Percentiles rank a stretch among this genome's conserved stretches.
These are phyloP conservation scores for Saprolegnia parasitica DNA, from an alignment of 352 stramenopile species.

Conservation along the genomic window DNA sequence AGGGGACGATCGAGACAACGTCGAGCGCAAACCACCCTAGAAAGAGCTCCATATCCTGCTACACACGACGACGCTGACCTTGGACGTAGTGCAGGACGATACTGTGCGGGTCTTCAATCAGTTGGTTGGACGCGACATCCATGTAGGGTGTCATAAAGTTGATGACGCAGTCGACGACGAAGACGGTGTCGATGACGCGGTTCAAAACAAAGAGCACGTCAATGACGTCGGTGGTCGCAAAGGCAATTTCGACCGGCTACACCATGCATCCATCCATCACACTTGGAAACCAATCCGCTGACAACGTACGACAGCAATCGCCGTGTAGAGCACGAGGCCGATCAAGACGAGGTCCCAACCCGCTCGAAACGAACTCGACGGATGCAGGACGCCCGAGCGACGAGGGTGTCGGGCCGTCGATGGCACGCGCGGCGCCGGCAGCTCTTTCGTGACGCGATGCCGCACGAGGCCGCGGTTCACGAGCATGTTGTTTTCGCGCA, in stretches of 20 bases:
- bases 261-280: too few species aligned
- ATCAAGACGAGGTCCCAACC: slow-evolving; percentile 12
- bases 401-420: background rate
- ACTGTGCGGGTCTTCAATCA: slow-evolving; percentile 21
- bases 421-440: background rate
- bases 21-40: slow-evolving; percentile 30
- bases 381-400: background rate
- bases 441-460: background rate
- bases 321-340: slow-evolving; percentile 13
- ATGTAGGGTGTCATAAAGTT: slow-evolving; percentile 33
- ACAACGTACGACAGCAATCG: slow-evolving; percentile 16
- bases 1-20: slow-evolving; percentile 31
- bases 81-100: slow-evolving; percentile 30
- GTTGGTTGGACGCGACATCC: slow-evolving; percentile 10
- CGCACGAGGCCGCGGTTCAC: background rate
- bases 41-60: background rate
- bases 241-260: slow-evolving; percentile 15
- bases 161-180: slow-evolving; percentile 28
- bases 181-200: slow-evolving; percentile 25
- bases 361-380: background rate
- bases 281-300: too few species aligned
- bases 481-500: slow-evolving; percentile 18
- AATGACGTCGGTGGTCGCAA: background rate
- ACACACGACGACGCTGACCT: background rate
- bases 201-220: background rate